Conservation (phyloP, 371 early-diverging fungal genomes). For the Mortierella sp. region DNA sequence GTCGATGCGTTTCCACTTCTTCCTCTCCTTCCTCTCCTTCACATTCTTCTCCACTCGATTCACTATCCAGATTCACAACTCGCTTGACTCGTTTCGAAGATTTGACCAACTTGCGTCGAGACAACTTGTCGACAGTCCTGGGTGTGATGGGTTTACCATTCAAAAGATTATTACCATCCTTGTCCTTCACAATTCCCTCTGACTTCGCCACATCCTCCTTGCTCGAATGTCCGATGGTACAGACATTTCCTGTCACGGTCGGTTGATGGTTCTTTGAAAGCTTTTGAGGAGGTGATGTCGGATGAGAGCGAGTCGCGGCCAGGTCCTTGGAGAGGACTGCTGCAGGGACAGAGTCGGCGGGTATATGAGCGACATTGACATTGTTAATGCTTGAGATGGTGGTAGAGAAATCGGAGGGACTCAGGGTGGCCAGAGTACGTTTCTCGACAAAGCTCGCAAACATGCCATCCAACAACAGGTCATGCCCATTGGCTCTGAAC, state of each 20-base stretch:
- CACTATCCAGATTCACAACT: slow-evolving; percentile 57
- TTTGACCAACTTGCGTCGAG: slow-evolving; percentile 37
- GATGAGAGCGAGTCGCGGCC: neutral
- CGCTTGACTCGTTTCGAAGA: slow-evolving; percentile 34
- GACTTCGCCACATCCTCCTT: no score
- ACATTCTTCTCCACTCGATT: slow-evolving; percentile 37
- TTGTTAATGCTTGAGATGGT: slow-evolving; percentile 38
- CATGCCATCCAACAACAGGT: slow-evolving; percentile 65
- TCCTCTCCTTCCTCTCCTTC: slow-evolving; percentile 7
- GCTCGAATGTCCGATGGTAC: neutral
- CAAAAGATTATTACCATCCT: no score
- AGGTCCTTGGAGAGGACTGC: slow-evolving; percentile 43
- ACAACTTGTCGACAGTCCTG: neutral
- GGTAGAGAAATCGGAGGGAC: slow-evolving; percentile 33
- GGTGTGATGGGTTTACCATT: no score
- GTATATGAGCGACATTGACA: slow-evolving; percentile 42
- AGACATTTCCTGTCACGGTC: slow-evolving; percentile 1
- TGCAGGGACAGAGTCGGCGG: slow-evolving; percentile 39
- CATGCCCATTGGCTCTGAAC: slow-evolving; percentile 58
- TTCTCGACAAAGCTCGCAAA: slow-evolving; percentile 63
- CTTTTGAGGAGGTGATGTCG: slow-evolving; percentile 19
- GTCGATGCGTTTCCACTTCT: neutral
- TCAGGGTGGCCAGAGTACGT: slow-evolving; percentile 23
- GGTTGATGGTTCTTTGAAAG: slow-evolving; percentile 4
- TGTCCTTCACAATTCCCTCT: no score